Evolutionary conservation across 1,284 basidiomycete species (phyloP).

Genomic region (Leccinum fuscescens): DNA sequence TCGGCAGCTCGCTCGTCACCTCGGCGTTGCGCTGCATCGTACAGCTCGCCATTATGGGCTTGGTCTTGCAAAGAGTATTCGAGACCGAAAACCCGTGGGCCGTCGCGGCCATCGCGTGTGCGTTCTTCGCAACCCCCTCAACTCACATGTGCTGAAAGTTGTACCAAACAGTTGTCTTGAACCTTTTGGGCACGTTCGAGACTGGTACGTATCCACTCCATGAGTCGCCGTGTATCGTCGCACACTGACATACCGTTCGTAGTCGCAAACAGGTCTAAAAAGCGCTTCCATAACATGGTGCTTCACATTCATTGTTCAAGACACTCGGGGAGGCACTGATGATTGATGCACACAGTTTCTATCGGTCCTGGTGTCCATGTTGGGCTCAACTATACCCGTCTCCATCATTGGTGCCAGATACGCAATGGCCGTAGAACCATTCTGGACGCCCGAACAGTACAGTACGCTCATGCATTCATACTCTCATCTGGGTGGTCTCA

Average conservation of each 20-base stretch:
- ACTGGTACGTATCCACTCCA: slow-evolving; percentile 43
- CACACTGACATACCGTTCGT: background rate
- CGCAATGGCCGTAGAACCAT: slow-evolving; percentile 73
- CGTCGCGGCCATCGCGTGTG: slow-evolving; percentile 71
- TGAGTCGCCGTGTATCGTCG: background rate
- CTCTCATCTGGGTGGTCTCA: background rate
- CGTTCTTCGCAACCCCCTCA: slow-evolving; percentile 22
- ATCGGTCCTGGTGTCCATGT: slow-evolving; percentile 65
- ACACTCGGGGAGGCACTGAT: slow-evolving; percentile 1
- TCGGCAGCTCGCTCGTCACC: slow-evolving; percentile 66
- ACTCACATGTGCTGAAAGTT: background rate
- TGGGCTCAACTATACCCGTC: slow-evolving; percentile 76
- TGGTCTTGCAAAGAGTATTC: slow-evolving; percentile 72
- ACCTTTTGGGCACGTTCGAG: slow-evolving; percentile 70
- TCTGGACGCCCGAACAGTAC: slow-evolving; percentile 81
- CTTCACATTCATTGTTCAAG: slow-evolving; percentile 9
- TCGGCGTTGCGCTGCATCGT: slow-evolving; percentile 72
- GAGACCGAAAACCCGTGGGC: slow-evolving; percentile 71
- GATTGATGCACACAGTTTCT: slow-evolving; percentile 53
- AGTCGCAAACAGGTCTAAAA: slow-evolving; percentile 72
- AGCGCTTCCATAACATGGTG: slow-evolving; percentile 75
- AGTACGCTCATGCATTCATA: slow-evolving; percentile 44
- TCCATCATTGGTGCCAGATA: slow-evolving; percentile 75
- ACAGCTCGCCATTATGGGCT: slow-evolving; percentile 72
- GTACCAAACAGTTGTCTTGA: slow-evolving; percentile 53